phyloP scores from a whole-genome alignment of 2,329 filamentous ascomycete genomes.

The Penicillium expansum region DNA sequence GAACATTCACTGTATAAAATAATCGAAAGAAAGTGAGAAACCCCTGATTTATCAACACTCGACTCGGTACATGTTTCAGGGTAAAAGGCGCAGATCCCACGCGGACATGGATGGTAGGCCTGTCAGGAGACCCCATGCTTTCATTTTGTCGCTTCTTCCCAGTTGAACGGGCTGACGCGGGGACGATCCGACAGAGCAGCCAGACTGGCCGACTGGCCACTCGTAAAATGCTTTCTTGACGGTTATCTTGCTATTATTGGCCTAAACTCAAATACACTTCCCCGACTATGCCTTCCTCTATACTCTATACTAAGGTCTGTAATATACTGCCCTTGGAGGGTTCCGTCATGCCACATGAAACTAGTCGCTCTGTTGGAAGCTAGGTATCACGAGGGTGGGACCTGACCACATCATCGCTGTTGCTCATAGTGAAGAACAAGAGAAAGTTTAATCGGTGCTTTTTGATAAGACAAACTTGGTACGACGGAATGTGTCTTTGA shows the following conservation, averaged over 20 bases:
- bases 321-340: background rate
- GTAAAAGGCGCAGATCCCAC: background rate
- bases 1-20: background rate
- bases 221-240: background rate
- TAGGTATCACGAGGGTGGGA: conserved; percentile 14
- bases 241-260: conserved; percentile 15
- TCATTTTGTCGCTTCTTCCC: conserved; percentile 16
- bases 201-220: background rate
- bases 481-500: background rate
- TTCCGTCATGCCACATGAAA: background rate
- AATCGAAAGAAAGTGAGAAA: background rate
- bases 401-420: conserved; percentile 1
- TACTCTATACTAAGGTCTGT: background rate
- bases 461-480: conserved; percentile 2
- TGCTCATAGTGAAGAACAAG: background rate
- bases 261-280: conserved; percentile 2
- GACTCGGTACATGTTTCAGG: background rate
- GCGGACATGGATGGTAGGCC: background rate
- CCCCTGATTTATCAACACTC: background rate
- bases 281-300: background rate
- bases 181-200: conserved; percentile 16
- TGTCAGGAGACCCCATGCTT: conserved; percentile 23
- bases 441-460: background rate
- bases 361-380: background rate
- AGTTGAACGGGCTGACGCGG: background rate